A percentile compares a stretch with the other conserved stretches of the same genome.
Evolutionary conservation across 1,139 yeast species (phyloP).

Genomic region (Diutina rugosa): DNA sequence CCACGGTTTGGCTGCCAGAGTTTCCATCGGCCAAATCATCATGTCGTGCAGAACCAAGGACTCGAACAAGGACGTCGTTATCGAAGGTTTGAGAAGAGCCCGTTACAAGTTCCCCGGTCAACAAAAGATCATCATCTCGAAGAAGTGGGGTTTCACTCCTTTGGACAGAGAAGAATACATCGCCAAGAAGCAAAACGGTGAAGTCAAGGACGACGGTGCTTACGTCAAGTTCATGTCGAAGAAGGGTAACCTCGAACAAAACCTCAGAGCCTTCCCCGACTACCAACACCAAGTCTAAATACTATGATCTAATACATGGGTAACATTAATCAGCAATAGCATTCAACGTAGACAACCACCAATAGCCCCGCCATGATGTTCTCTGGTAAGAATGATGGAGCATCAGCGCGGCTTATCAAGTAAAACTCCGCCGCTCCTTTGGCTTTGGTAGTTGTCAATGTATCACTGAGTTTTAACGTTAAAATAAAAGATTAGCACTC

Average conservation of each 20-base stretch:
- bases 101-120: constrained; percentile 99
- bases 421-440: too few relatives aligned
- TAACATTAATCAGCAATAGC: not conserved
- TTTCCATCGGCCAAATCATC: constrained; percentile 95
- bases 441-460: too few relatives aligned
- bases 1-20: constrained; percentile 99
- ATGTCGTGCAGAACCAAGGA: constrained; percentile 98
- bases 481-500: too few relatives aligned
- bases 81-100: constrained; percentile 99
- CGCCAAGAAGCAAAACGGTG: constrained; percentile 90
- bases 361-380: not conserved
- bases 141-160: constrained; percentile 99
- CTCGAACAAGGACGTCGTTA: constrained; percentile 90
- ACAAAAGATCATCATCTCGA: constrained; percentile 96
- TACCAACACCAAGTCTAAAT: constrained; percentile 45
- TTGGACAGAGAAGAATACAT: constrained; percentile 96
- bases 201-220: constrained; percentile 99
- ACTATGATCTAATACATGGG: not conserved
- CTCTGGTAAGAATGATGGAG: too few relatives aligned
- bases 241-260: constrained; percentile 89
- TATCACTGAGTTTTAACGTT: too few relatives aligned
- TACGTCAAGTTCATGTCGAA: constrained; percentile 95
- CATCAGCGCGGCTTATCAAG: too few relatives aligned
- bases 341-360: not conserved
- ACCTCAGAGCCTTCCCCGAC: constrained; percentile 94